Conservation (phyloP, 768 basidiomycete species). For the Pleurotus salmoneostramineus region DNA sequence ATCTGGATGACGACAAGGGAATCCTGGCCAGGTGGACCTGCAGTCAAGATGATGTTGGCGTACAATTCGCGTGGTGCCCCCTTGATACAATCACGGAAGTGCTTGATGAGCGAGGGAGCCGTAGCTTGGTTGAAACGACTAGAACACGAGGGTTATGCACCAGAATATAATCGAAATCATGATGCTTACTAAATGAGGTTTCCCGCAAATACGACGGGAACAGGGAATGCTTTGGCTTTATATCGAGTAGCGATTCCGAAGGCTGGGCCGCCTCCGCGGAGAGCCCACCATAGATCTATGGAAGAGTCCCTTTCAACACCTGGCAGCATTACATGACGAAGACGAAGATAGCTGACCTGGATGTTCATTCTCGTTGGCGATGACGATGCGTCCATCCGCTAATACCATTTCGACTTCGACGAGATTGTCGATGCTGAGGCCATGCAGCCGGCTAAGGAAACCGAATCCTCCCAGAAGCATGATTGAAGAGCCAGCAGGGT, state of each 20-base stretch:
- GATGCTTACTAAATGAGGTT: constrained; percentile 82
- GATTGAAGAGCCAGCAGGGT: constrained; percentile 75
- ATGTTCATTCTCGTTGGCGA: constrained; percentile 68
- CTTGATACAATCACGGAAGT: constrained; percentile 92
- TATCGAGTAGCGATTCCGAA: constrained; percentile 88
- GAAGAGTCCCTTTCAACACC: background rate
- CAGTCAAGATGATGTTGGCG: constrained; percentile 86
- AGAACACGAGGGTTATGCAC: constrained; percentile 9
- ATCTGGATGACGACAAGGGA: constrained; percentile 90
- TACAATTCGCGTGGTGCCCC: constrained; percentile 85
- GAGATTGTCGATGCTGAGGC: constrained; percentile 85
- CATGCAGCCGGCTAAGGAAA: constrained; percentile 76
- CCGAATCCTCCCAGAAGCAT: constrained; percentile 90
- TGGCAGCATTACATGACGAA: background rate
- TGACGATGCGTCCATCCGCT: constrained; percentile 83
- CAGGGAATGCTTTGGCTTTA: constrained; percentile 83
- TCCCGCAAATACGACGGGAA: constrained; percentile 89
- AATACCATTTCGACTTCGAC: constrained; percentile 92
- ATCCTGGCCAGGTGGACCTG: constrained; percentile 79
- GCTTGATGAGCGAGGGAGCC: constrained; percentile 82
- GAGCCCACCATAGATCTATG: constrained; percentile 83
- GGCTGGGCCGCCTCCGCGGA: constrained; percentile 79
- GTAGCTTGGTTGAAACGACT: constrained; percentile 89
- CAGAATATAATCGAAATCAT: background rate
- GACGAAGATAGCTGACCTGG: constrained; percentile 38